These are phyloP conservation scores for Clathrus columnatus DNA, from an alignment of 768 basidiomycete genomes.

Conservation along the genomic window DNA sequence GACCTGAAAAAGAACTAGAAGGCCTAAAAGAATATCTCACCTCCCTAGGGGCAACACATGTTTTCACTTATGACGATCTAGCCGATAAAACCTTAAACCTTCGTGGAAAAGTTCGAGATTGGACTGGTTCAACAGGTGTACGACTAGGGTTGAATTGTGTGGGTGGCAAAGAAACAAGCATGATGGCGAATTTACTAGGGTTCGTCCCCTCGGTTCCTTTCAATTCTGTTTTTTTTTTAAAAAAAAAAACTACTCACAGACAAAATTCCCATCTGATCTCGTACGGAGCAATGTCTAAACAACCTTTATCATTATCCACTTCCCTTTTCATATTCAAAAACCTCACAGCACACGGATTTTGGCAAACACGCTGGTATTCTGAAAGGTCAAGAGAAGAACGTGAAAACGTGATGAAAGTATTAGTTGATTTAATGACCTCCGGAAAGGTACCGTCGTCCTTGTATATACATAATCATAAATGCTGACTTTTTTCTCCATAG, in stretches of 20 bases:
- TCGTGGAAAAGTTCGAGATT: constrained; percentile 46
- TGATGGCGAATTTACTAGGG: constrained; percentile 62
- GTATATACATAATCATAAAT: background rate
- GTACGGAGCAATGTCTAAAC: constrained; percentile 87
- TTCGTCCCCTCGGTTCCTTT: constrained; percentile 9
- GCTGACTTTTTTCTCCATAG: constrained; percentile 28
- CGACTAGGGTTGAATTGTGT: constrained; percentile 49
- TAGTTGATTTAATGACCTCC: constrained; percentile 45
- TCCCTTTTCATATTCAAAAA: constrained; percentile 82
- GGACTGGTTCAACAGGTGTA: constrained; percentile 50
- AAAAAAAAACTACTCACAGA: constrained; percentile 5
- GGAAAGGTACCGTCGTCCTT: constrained; percentile 36
- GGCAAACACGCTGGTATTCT: constrained; percentile 67
- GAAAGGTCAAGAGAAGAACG: constrained; percentile 40
- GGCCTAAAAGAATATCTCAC: constrained; percentile 41
- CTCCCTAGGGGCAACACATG: constrained; percentile 63
- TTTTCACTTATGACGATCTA: constrained; percentile 72
- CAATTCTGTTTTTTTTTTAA: constrained; percentile 2
- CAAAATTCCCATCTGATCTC: constrained; percentile 68
- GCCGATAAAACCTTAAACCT: constrained; percentile 38
- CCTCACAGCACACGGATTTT: constrained; percentile 66
- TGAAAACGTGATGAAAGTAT: constrained; percentile 37
- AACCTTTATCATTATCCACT: constrained; percentile 67
- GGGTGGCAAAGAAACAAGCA: constrained; percentile 56
- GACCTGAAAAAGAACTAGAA: constrained; percentile 43